A percentile compares a stretch with the other conserved stretches of the same genome.
phyloP scores from a whole-genome alignment of 768 basidiomycete genomes.

The Xerocomellus dryophilus region DNA sequence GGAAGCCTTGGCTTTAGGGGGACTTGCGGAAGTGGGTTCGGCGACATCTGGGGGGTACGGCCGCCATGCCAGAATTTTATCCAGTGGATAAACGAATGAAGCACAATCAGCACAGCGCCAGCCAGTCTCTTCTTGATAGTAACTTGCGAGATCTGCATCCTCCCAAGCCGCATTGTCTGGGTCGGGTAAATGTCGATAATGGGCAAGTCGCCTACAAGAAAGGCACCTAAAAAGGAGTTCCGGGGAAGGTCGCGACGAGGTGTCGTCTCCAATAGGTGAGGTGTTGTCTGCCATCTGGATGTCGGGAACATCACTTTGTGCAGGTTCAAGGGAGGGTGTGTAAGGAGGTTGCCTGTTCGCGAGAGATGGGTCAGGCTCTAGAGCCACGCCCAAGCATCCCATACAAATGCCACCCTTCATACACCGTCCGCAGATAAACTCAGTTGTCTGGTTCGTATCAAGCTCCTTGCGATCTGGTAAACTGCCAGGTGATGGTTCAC shows the following conservation, averaged over 20 bases:
- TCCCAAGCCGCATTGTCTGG: slow-evolving; percentile 40
- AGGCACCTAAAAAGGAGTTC: slow-evolving; percentile 79
- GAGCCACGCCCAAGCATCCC: slow-evolving; percentile 59
- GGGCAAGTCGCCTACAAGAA: slow-evolving; percentile 77
- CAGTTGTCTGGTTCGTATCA: slow-evolving; percentile 57
- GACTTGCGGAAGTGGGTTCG: slow-evolving; percentile 45
- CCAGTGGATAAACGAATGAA: slow-evolving; percentile 65
- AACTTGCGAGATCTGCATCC: slow-evolving; percentile 46
- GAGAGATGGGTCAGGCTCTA: slow-evolving; percentile 43
- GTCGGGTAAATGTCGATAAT: slow-evolving; percentile 69
- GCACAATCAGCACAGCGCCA: slow-evolving; percentile 81
- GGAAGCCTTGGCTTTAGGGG: slow-evolving; percentile 50
- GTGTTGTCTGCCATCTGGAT: slow-evolving; percentile 37
- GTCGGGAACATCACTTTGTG: slow-evolving; percentile 20
- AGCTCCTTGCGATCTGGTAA: slow-evolving; percentile 48
- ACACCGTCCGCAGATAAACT: slow-evolving; percentile 76
- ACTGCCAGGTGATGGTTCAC: slow-evolving; percentile 21
- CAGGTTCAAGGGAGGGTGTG: slow-evolving; percentile 6
- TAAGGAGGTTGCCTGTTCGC: slow-evolving; percentile 12
- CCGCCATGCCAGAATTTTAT: slow-evolving; percentile 91
- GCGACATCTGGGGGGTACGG: slow-evolving; percentile 67
- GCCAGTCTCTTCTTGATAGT: slow-evolving; percentile 52
- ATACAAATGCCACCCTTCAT: slow-evolving; percentile 77
- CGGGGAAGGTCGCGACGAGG: slow-evolving; percentile 17
- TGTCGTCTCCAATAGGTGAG: slow-evolving; percentile 8